These are phyloP conservation scores for Suhomyces sp. DNA, from an alignment of 805 yeast species.

Conservation along the genomic window DNA sequence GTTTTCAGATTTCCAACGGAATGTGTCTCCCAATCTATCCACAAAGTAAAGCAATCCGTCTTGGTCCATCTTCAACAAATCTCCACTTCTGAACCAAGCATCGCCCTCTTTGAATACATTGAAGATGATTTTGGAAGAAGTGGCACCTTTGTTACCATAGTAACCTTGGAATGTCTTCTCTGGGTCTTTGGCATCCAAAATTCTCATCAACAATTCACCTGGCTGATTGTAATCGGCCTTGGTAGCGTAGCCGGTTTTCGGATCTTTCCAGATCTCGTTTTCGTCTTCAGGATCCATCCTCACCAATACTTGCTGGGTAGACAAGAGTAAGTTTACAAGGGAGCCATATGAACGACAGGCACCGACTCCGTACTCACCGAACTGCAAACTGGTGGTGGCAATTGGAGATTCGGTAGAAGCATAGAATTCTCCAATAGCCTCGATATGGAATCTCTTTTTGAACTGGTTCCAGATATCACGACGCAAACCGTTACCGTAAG, in stretches of 20 bases:
- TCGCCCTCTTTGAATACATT: constrained; percentile 83
- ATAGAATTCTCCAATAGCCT: constrained; percentile 83
- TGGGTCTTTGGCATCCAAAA: constrained; percentile 60
- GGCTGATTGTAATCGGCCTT: constrained; percentile 60
- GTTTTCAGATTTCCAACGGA: constrained; percentile 95
- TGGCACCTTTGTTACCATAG: constrained; percentile 73
- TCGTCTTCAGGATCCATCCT: constrained; percentile 82
- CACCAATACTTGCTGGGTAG: constrained; percentile 57
- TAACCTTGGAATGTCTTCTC: constrained; percentile 86
- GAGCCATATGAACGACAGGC: constrained; percentile 82
- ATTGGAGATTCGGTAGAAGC: constrained; percentile 93
- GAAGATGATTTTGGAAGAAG: constrained; percentile 68
- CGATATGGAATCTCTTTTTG: constrained; percentile 71
- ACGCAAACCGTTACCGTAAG: constrained; percentile 89
- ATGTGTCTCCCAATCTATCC: constrained; percentile 92
- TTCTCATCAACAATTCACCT: constrained; percentile 83
- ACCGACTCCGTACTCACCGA: constrained; percentile 78
- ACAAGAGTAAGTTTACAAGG: constrained; percentile 49
- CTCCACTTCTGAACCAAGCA: constrained; percentile 90
- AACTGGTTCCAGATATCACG: constrained; percentile 84
- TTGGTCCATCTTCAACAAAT: constrained; percentile 65
- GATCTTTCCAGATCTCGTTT: constrained; percentile 64
- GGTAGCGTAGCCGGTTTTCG: constrained; percentile 58
- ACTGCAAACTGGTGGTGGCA: constrained; percentile 78
- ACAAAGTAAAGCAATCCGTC: constrained; percentile 76